Evolutionary conservation across 2,329 filamentous ascomycete species (phyloP).

Genomic region (Davidsoniella neocaledoniae): DNA sequence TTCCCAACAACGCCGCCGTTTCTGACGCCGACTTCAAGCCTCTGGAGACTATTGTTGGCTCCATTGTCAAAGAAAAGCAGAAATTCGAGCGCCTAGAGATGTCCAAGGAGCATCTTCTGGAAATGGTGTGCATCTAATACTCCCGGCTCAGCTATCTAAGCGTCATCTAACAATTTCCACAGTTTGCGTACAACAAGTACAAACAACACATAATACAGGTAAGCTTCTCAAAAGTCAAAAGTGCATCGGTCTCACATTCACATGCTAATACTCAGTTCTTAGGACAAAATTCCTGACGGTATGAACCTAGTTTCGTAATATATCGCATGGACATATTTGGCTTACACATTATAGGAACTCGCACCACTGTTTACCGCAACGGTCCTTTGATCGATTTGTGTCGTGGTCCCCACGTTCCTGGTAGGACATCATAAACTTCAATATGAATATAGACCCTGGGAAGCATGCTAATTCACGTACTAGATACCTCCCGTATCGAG

Average conservation of each 20-base stretch:
- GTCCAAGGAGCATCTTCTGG: constrained; percentile 76
- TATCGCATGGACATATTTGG: neutral
- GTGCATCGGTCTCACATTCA: neutral
- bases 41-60: constrained; percentile 61
- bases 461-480: neutral
- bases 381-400: constrained; percentile 91
- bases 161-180: constrained; percentile 1
- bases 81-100: constrained; percentile 79
- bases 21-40: constrained; percentile 67
- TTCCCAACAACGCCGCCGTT: constrained; percentile 53
- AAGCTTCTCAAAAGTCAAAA: constrained; percentile 8
- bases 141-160: neutral
- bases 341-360: constrained; percentile 19
- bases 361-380: constrained; percentile 85
- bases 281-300: constrained; percentile 75
- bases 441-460: neutral
- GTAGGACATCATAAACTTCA: constrained; percentile 7
- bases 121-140: constrained; percentile 36
- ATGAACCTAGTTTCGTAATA: constrained; percentile 24
- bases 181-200: constrained; percentile 93
- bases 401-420: constrained; percentile 82
- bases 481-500: constrained; percentile 76
- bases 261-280: constrained; percentile 1
- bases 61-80: constrained; percentile 93
- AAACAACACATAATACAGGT: constrained; percentile 83